Percentiles rank a stretch among this genome's conserved stretches.
Evolutionary conservation across 805 yeast genomes (phyloP).

Genomic region (Spencermartinsiella europaea): DNA sequence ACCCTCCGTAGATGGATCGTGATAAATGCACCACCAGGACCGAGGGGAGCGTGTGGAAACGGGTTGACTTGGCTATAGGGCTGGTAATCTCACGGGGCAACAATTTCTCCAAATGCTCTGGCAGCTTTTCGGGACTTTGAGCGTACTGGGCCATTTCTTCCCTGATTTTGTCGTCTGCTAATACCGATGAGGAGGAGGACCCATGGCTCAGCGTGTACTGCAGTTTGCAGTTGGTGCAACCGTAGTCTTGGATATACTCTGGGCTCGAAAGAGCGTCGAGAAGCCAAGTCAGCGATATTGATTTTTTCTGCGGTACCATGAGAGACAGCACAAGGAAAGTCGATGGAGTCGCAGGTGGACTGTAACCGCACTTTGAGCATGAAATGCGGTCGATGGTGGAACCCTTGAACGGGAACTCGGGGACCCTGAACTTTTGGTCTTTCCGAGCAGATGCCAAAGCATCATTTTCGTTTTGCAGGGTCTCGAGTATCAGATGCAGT

Average conservation of each 20-base stretch:
- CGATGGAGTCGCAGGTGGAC: conserved; percentile 52
- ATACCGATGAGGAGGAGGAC: not conserved
- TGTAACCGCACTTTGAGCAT: conserved; percentile 61
- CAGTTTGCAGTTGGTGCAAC: conserved; percentile 65
- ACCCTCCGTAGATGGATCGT: conserved; percentile 70
- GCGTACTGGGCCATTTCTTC: conserved; percentile 37
- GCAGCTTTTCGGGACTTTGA: conserved; percentile 46
- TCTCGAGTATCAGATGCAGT: conserved; percentile 73
- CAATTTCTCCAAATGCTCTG: conserved; percentile 34
- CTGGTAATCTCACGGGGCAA: conserved; percentile 48
- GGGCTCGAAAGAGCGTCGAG: conserved; percentile 56
- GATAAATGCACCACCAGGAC: conserved; percentile 78
- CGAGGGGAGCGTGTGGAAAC: conserved; percentile 61
- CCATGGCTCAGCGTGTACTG: not conserved
- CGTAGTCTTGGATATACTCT: conserved; percentile 68
- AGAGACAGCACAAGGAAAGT: conserved; percentile 70
- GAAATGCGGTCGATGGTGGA: conserved; percentile 57
- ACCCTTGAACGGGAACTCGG: conserved; percentile 73
- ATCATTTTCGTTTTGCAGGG: conserved; percentile 61
- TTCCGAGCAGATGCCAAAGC: conserved; percentile 5
- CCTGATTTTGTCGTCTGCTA: conserved; percentile 28
- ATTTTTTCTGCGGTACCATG: conserved; percentile 56
- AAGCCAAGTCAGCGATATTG: conserved; percentile 48
- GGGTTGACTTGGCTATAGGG: conserved; percentile 60
- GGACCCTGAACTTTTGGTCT: conserved; percentile 31